Evolutionary conservation across 441 rosid genomes (phyloP), one percentile per base, ranked within the genome.

Genomic region (Corymbia citriodora): DNA sequence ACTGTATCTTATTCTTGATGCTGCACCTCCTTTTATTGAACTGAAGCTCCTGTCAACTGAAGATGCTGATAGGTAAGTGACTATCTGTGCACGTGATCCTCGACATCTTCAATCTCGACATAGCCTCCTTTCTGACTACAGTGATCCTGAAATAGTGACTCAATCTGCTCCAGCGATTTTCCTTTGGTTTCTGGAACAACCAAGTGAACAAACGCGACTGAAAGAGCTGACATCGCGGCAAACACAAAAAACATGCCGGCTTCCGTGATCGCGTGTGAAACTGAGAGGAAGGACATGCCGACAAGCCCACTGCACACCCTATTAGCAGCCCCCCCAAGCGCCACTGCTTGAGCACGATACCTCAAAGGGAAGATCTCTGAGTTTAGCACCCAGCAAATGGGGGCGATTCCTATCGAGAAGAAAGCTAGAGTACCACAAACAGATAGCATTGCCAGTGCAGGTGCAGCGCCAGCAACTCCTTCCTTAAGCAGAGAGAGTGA

Each of bases 391-490:
- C 89, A 11, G 4, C 55, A 63, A 45, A 68, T 68, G 82, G 85
- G 89, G 15, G 81, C 85, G 3, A 88, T 88, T 70, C 89, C 89
- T 49, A 63, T 33, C 3, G 89, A 88, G 40, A 88, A 88, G 89
- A 88, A 88, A 21, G 89, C 89, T 68, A 88, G 55, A 63, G 65
- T 88, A 50, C 89, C 89, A n/a, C 89, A 68, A 68, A 88, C 53
- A 53, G 89, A 68, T 15, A 88, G 49, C 14, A 88, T 14, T 13
- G 89, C 40, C 57, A 88, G 33, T 16, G 85, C 50, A 45, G 85
- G 85, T 9, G 3, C n/a, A 13, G 85, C 85, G 0, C 85, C 52
- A 0, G 29, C 52, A 70, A 23, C 89, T 19, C 82, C 82, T 68
- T 54, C 55, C 83, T 88, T 65, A 48, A 49, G 55, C 17, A 52